A percentile compares a stretch with the other conserved stretches of the same genome.
These are phyloP conservation scores for Streptanthus diversifolius DNA, from an alignment of 345 rosid genomes.

Conservation along the genomic window DNA sequence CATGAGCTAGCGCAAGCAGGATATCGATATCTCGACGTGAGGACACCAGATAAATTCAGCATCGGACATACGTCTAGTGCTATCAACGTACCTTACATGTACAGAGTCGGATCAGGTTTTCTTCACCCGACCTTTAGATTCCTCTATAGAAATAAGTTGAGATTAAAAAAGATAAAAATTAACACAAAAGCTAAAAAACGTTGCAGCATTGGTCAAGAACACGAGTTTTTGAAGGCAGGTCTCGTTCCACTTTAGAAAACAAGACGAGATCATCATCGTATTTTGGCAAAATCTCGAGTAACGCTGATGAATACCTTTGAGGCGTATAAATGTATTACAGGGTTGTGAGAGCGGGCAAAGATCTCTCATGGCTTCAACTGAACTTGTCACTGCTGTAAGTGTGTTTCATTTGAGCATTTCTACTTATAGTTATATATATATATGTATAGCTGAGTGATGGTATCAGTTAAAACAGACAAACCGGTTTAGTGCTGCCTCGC, in stretches of 20 bases:
- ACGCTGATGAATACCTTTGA: background rate
- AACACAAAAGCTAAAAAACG: background rate
- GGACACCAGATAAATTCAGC: conserved; percentile 74
- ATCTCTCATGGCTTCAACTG: conserved; percentile 78
- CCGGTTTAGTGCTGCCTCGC: background rate
- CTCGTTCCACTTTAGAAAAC: conserved; percentile 50
- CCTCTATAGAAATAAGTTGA: background rate
- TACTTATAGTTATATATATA: no score
- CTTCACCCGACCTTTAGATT: background rate
- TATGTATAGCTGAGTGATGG: background rate
- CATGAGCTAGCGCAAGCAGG: conserved; percentile 87
- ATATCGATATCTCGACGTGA: conserved; percentile 68
- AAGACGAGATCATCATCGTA: conserved; percentile 79
- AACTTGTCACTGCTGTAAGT: conserved; percentile 71
- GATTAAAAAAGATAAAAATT: background rate
- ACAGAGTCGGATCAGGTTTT: conserved; percentile 74
- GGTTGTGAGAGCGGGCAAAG: conserved; percentile 75
- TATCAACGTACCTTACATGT: conserved; percentile 78
- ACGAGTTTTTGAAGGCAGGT: conserved; percentile 59
- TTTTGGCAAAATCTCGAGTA: background rate
- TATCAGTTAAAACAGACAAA: background rate
- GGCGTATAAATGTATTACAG: conserved; percentile 30
- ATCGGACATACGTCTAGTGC: conserved; percentile 81
- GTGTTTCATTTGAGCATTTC: background rate
- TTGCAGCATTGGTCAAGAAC: conserved; percentile 70